phyloP scores from a whole-genome alignment of 306 rosid species.

The Neltuma alba region DNA sequence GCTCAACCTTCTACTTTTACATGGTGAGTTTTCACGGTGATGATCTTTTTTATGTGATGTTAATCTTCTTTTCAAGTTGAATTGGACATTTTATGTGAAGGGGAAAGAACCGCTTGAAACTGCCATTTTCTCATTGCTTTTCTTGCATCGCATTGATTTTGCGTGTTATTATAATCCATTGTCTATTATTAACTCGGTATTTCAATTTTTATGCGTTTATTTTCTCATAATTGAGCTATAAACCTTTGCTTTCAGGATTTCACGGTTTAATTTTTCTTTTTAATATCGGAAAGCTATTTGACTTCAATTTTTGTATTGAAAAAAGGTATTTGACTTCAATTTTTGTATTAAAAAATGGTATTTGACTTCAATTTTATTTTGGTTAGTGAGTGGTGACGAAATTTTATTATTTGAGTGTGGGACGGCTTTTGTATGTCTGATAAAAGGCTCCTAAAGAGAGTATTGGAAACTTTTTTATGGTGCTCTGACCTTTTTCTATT shows the following conservation, averaged over 20 bases:
- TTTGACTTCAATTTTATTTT: slow-evolving; percentile 22
- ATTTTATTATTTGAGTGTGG: slow-evolving; percentile 14
- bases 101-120: not conserved
- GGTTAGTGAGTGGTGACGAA: slow-evolving; percentile 5
- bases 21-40: slow-evolving; percentile 53
- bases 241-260: not conserved
- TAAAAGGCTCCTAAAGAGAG: slow-evolving; percentile 33
- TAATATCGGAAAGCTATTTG: not conserved
- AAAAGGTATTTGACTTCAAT: not conserved
- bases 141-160: not conserved
- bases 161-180: not conserved
- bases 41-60: not conserved
- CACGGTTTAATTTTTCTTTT: not conserved
- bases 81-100: not conserved
- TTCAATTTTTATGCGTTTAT: not conserved
- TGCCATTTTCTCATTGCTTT: not conserved
- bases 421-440: slow-evolving; percentile 49
- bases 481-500: slow-evolving; percentile 17
- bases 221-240: not conserved
- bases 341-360: no score
- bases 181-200: not conserved
- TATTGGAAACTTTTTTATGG: slow-evolving; percentile 15
- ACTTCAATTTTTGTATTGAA: no score
- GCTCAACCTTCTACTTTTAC: slow-evolving; percentile 90
- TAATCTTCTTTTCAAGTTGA: not conserved